phyloP scores from a whole-genome alignment of 2,329 filamentous ascomycete genomes.

The Colletotrichum aenigma region DNA sequence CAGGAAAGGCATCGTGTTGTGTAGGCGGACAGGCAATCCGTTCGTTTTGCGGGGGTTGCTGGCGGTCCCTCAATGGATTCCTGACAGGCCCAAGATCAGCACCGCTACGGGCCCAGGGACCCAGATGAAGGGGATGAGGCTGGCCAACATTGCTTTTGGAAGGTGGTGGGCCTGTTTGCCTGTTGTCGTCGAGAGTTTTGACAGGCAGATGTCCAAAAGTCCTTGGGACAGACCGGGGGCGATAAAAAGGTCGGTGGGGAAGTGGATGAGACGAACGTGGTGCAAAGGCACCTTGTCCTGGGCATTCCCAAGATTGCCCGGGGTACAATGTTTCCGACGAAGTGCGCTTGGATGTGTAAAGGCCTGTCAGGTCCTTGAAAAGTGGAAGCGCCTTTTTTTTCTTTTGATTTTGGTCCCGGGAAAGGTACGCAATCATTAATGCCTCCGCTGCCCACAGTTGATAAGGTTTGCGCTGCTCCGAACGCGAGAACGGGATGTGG shows the following conservation, averaged over 20 bases:
- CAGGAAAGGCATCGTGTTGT: background rate
- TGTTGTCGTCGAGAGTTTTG: background rate
- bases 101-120: background rate
- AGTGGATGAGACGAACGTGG: constrained; percentile 8
- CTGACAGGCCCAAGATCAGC: background rate
- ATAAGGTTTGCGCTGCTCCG: background rate
- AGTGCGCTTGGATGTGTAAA: background rate
- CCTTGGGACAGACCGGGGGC: background rate
- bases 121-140: background rate
- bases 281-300: background rate
- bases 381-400: background rate
- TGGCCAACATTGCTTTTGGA: background rate
- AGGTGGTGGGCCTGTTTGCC: background rate
- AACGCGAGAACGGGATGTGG: background rate
- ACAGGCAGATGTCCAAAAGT: background rate
- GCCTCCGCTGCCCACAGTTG: background rate
- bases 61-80: background rate
- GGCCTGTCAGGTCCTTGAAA: background rate
- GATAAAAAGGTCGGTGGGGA: background rate
- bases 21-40: background rate
- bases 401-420: background rate
- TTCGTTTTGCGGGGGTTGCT: background rate
- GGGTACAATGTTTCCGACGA: background rate
- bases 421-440: background rate
- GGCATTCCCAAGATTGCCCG: background rate